Conservation (phyloP, 2,329 filamentous ascomycete species). For the Ascochyta pisi region DNA sequence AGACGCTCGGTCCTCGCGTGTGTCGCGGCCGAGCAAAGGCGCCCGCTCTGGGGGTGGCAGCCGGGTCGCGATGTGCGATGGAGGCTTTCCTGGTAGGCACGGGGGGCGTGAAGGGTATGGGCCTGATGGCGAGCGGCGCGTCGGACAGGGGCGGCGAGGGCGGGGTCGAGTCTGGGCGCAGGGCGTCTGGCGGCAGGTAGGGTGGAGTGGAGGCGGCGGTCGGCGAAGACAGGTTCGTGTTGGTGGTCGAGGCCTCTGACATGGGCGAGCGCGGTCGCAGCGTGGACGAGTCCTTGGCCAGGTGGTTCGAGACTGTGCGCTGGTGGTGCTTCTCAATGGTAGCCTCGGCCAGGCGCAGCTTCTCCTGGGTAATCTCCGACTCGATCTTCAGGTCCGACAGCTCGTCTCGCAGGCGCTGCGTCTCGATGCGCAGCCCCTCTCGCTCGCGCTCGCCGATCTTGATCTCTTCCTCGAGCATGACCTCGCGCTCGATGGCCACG, state of each 20-base stretch:
- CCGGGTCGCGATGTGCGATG: constrained; percentile 57
- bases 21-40: constrained; percentile 57
- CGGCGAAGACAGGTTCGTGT: constrained; percentile 86
- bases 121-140: constrained; percentile 65
- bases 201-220: constrained; percentile 87
- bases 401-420: constrained; percentile 88
- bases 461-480: constrained; percentile 95
- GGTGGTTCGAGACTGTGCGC: constrained; percentile 58
- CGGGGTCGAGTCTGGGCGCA: constrained; percentile 76
- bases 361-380: constrained; percentile 91
- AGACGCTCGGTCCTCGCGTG: constrained; percentile 65
- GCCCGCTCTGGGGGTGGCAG: constrained; percentile 61
- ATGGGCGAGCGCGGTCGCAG: constrained; percentile 68
- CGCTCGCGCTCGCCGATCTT: constrained; percentile 90
- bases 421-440: constrained; percentile 86
- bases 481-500: constrained; percentile 85
- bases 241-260: constrained; percentile 78
- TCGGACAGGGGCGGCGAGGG: constrained; percentile 96
- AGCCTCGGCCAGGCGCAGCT: constrained; percentile 75
- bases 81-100: constrained; percentile 52
- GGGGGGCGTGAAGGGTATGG: constrained; percentile 51
- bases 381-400: constrained; percentile 93
- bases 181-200: constrained; percentile 67
- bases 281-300: constrained; percentile 55
- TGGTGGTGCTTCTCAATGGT: constrained; percentile 58